Conservation (phyloP, 2,329 filamentous ascomycete genomes). For the Aphanocladium album region DNA sequence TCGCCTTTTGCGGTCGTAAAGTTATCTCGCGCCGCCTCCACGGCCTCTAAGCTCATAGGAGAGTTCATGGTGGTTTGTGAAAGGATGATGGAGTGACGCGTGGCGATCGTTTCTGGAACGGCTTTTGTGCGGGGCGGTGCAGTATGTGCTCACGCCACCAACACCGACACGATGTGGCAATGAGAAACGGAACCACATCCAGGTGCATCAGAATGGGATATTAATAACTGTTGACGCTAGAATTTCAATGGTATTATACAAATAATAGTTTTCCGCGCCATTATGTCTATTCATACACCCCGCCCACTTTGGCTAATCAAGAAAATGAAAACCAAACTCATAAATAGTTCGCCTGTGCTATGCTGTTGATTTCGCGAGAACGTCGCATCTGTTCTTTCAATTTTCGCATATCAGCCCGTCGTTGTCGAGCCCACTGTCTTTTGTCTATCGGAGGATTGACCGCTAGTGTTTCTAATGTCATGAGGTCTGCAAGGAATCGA, state of each 20-base stretch:
- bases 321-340: background rate
- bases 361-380: constrained; percentile 24
- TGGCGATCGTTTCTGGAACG: background rate
- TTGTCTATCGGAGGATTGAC: constrained; percentile 24
- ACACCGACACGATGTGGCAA: background rate
- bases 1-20: constrained; percentile 25
- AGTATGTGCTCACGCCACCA: background rate
- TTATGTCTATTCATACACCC: constrained; percentile 1
- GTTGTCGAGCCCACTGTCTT: constrained; percentile 23
- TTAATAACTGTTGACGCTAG: constrained; percentile 6
- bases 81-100: background rate
- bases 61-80: constrained; percentile 4
- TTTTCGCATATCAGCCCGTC: constrained; percentile 29
- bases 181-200: background rate
- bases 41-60: constrained; percentile 1
- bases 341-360: background rate
- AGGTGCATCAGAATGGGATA: constrained; percentile 3
- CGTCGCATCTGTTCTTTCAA: constrained; percentile 32
- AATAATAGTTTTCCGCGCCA: constrained; percentile 1
- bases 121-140: constrained; percentile 5
- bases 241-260: constrained; percentile 10
- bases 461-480: constrained; percentile 43
- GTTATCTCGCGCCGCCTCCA: constrained; percentile 20
- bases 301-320: background rate
- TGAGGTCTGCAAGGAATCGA: constrained; percentile 50